These are phyloP conservation scores for Penicillium thymicola DNA, from an alignment of 2,329 filamentous ascomycete genomes.

Conservation along the genomic window DNA sequence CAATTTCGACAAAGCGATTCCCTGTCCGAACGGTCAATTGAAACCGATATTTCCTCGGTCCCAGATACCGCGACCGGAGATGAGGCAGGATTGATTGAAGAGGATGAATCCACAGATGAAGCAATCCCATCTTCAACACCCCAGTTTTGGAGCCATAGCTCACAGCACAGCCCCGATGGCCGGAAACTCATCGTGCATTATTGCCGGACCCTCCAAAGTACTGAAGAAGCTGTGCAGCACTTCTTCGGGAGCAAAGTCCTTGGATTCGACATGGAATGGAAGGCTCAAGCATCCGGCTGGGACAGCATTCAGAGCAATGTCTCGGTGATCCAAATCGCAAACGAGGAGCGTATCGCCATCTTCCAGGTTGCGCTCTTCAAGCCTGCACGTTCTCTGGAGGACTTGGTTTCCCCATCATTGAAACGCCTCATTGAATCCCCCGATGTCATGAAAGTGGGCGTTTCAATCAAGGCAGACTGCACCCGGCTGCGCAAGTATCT, in stretches of 20 bases:
- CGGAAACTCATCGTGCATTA: slow-evolving; percentile 70
- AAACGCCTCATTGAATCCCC: slow-evolving; percentile 69
- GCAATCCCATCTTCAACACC: slow-evolving; percentile 1
- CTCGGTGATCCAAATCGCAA: slow-evolving; percentile 79
- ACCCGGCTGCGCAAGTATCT: slow-evolving; percentile 67
- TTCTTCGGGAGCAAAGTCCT: slow-evolving; percentile 69
- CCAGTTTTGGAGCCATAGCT: slow-evolving; percentile 33
- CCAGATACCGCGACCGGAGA: background rate
- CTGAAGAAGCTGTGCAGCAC: slow-evolving; percentile 63
- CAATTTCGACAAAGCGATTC: background rate
- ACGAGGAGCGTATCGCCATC: slow-evolving; percentile 69
- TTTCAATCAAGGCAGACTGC: slow-evolving; percentile 68
- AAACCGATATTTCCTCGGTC: background rate
- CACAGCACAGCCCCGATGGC: slow-evolving; percentile 48
- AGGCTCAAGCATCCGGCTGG: slow-evolving; percentile 47
- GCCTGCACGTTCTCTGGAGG: slow-evolving; percentile 38
- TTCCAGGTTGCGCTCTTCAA: slow-evolving; percentile 73
- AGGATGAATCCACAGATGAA: background rate
- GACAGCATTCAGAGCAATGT: slow-evolving; percentile 64
- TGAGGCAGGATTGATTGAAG: background rate
- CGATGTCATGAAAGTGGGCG: slow-evolving; percentile 70
- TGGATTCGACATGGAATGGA: slow-evolving; percentile 93
- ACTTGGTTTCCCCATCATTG: slow-evolving; percentile 69
- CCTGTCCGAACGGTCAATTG: background rate
- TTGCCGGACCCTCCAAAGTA: slow-evolving; percentile 64